phyloP scores from a whole-genome alignment of 768 basidiomycete genomes.

The Stropharia rugosoannulata region DNA sequence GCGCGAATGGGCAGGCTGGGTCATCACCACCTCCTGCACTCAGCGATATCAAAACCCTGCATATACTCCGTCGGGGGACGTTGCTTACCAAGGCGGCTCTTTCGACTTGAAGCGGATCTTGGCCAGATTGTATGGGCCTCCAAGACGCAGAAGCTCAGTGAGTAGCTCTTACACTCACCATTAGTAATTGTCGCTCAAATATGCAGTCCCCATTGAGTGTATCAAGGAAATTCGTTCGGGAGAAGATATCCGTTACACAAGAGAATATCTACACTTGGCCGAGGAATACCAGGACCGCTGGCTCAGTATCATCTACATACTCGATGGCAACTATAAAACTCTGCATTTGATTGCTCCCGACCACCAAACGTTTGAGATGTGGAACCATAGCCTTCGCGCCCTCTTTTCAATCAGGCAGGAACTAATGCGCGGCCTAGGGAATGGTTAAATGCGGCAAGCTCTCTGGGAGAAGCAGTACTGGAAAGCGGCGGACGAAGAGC shows the following conservation, averaged over 20 bases:
- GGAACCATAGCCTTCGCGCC: slow-evolving; percentile 64
- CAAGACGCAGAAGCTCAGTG: slow-evolving; percentile 60
- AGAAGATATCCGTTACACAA: slow-evolving; percentile 70
- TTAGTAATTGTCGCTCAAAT: slow-evolving; percentile 12
- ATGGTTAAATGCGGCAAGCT: slow-evolving; percentile 64
- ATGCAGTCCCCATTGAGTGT: slow-evolving; percentile 78
- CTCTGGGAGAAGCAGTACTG: slow-evolving; percentile 87
- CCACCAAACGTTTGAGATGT: slow-evolving; percentile 45
- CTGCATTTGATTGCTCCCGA: slow-evolving; percentile 81
- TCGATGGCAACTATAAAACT: slow-evolving; percentile 79
- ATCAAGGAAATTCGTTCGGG: slow-evolving; percentile 89
- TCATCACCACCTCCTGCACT: slow-evolving; percentile 8
- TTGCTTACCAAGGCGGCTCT: slow-evolving; percentile 78
- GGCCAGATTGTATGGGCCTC: slow-evolving; percentile 82
- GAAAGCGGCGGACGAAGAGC: slow-evolving; percentile 67
- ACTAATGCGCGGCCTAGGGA: slow-evolving; percentile 74
- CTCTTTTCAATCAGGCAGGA: slow-evolving; percentile 69
- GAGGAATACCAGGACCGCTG: slow-evolving; percentile 72
- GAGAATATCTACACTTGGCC: slow-evolving; percentile 70
- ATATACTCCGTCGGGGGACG: slow-evolving; percentile 57
- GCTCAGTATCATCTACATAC: slow-evolving; percentile 85
- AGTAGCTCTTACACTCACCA: slow-evolving; percentile 45
- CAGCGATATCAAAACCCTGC: slow-evolving; percentile 41
- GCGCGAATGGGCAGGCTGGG: not conserved
- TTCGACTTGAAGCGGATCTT: slow-evolving; percentile 76